Evolutionary conservation across 371 early-diverging fungal genomes (phyloP).

Genomic region (Sporodiniella umbellata): DNA sequence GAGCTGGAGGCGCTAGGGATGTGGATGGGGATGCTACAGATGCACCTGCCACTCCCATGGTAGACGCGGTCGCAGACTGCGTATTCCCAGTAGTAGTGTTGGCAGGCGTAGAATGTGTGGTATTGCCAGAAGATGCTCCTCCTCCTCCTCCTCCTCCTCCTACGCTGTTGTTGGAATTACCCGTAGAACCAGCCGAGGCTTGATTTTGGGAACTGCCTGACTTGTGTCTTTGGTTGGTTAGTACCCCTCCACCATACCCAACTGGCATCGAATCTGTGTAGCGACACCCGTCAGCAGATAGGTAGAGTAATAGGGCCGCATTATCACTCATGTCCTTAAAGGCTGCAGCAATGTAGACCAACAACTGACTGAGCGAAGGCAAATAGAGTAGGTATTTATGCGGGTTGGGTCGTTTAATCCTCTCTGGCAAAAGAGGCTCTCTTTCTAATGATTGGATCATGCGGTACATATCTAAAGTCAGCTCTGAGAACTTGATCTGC

Average conservation of each 20-base stretch:
- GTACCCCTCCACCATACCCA: constrained; percentile 75
- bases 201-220: neutral
- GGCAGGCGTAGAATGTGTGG: too few relatives aligned
- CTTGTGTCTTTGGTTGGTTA: constrained; percentile 44
- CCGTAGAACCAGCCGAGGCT: neutral
- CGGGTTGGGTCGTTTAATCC: constrained; percentile 68
- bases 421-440: constrained; percentile 19
- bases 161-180: neutral
- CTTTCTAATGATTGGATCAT: constrained; percentile 85
- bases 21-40: neutral
- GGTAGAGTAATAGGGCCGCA: constrained; percentile 79
- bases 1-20: neutral
- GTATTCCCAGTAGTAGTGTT: too few relatives aligned
- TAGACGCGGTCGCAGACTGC: too few relatives aligned
- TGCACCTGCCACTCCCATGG: too few relatives aligned
- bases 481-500: constrained; percentile 93
- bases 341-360: constrained; percentile 86
- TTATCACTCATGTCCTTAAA: constrained; percentile 88
- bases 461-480: constrained; percentile 94
- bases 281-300: constrained; percentile 87
- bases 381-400: constrained; percentile 91
- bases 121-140: neutral
- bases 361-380: constrained; percentile 83
- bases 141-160: neutral
- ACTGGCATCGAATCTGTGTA: constrained; percentile 27